These are phyloP conservation scores for Wallacemonas sp. DNA, from an alignment of 208 protist genomes.

Conservation along the genomic window DNA sequence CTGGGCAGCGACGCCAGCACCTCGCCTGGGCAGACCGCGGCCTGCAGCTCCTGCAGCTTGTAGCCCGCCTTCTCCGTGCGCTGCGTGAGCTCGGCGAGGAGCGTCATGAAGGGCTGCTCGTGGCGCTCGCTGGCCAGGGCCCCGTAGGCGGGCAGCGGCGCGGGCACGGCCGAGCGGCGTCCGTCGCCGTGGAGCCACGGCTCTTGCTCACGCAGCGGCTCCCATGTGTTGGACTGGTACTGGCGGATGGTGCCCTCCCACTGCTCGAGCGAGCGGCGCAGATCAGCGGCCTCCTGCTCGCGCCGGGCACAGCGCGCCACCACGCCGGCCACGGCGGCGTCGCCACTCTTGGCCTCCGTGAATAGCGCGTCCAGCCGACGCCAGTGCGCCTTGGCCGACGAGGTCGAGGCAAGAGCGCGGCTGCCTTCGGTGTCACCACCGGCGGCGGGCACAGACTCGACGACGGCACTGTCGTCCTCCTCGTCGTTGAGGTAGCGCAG, in stretches of 20 bases:
- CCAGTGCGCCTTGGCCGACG: constrained; percentile 34
- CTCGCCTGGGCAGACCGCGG: constrained; percentile 44
- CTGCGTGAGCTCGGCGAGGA: constrained; percentile 40
- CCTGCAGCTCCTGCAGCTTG: constrained; percentile 47
- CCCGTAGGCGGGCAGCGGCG: constrained; percentile 22
- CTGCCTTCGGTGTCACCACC: not conserved
- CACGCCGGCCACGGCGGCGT: constrained; percentile 54
- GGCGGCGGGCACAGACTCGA: not conserved
- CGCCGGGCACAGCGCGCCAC: constrained; percentile 64
- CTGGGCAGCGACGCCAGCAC: constrained; percentile 15
- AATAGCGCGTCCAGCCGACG: constrained; percentile 26
- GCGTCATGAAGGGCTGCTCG: constrained; percentile 32
- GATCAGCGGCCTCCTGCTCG: constrained; percentile 49
- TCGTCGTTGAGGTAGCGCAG: constrained; percentile 61
- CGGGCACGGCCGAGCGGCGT: constrained; percentile 21
- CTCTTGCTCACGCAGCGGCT: constrained; percentile 59
- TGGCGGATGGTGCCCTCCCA: constrained; percentile 57
- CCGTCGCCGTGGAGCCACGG: constrained; percentile 24
- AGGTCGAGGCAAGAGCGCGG: not conserved
- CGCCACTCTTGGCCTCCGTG: constrained; percentile 31
- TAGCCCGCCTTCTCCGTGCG: constrained; percentile 45
- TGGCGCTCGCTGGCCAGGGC: constrained; percentile 25
- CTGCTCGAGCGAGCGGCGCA: constrained; percentile 48
- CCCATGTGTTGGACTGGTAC: constrained; percentile 66
- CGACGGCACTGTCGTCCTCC: not conserved